Percentiles rank a stretch among this genome's conserved stretches.
phyloP scores from a whole-genome alignment of 164 flowering plant species.

The Chimonanthus salicifolius region DNA sequence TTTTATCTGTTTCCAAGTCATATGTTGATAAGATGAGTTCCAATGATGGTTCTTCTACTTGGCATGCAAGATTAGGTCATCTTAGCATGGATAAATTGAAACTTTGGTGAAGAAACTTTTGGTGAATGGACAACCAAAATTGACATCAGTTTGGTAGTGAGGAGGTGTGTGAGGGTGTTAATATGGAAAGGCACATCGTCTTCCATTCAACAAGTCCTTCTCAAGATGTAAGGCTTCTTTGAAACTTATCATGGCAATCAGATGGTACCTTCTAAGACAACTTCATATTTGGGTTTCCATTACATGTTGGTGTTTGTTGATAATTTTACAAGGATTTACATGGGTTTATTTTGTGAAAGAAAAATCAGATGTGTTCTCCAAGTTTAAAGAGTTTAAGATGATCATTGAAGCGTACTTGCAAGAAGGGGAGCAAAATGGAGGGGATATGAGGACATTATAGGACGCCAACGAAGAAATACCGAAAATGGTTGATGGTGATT shows the following conservation, averaged over 20 bases:
- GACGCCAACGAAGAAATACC: too few relatives aligned
- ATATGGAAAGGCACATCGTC: neutral
- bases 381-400: neutral
- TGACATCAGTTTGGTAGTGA: neutral
- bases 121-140: slow-evolving; percentile 7
- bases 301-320: neutral
- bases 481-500: too few relatives aligned
- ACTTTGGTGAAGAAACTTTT: neutral
- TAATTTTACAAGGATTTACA: neutral
- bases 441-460: neutral
- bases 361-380: neutral
- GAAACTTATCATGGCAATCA: neutral
- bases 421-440: neutral
- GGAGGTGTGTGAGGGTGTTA: neutral
- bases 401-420: neutral
- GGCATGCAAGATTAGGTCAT: slow-evolving; percentile 9
- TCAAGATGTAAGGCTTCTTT: neutral
- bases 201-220: neutral
- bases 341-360: neutral
- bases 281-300: neutral
- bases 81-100: slow-evolving; percentile 6
- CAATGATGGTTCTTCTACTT: neutral
- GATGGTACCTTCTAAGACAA: neutral
- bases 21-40: too few relatives aligned
- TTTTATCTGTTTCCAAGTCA: too few relatives aligned